Evolutionary conservation across 495 filamentous ascomycete species (phyloP).

Genomic region (Penicillium silybi): DNA sequence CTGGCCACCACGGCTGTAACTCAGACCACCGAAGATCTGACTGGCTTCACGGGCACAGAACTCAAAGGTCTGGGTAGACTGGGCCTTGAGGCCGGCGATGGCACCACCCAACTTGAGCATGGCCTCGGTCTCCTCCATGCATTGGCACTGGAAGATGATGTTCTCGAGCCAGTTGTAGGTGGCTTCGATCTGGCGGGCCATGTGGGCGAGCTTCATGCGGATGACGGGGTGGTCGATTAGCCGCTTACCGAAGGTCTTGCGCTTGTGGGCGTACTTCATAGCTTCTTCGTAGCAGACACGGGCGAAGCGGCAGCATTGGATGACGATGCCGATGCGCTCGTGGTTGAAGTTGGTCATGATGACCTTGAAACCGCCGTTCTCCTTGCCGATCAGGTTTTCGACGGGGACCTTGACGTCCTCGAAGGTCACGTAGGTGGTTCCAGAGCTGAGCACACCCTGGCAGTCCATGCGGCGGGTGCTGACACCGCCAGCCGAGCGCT

Average conservation of each 20-base stretch:
- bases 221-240: constrained; percentile 97
- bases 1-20: constrained; percentile 89
- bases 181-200: constrained; percentile 96
- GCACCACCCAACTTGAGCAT: constrained; percentile 94
- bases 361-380: constrained; percentile 98
- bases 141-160: constrained; percentile 84
- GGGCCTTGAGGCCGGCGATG: constrained; percentile 91
- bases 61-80: constrained; percentile 88
- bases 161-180: constrained; percentile 98
- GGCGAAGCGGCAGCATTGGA: constrained; percentile 92
- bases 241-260: constrained; percentile 89
- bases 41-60: constrained; percentile 95
- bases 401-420: constrained; percentile 98
- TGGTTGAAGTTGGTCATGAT: constrained; percentile 99
- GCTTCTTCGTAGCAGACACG: constrained; percentile 97
- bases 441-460: constrained; percentile 92
- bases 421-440: constrained; percentile 95
- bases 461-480: constrained; percentile 95
- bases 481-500: constrained; percentile 71
- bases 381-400: constrained; percentile 94
- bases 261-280: constrained; percentile 95
- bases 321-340: constrained; percentile 97
- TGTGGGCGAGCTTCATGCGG: constrained; percentile 93
- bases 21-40: constrained; percentile 95
- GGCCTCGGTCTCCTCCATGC: constrained; percentile 91